Base-by-base conservation (phyloP, 2,329 filamentous ascomycete genomes). In the Rhexocercosporidium sp. region DNA sequence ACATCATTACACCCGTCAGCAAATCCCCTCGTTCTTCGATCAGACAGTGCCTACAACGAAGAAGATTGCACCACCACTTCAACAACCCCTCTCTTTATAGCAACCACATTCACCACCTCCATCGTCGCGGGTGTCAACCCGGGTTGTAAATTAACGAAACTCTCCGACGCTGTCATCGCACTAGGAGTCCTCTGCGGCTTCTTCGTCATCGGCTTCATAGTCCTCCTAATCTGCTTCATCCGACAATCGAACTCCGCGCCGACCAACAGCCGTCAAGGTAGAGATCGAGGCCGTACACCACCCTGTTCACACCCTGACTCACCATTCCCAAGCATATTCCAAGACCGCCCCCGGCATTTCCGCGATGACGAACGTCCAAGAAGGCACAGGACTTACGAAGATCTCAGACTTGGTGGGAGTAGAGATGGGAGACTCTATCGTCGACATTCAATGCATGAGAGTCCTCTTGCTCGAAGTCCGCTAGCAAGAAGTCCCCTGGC, bases 151-250 rank as follows among this genome's bases (percentile, higher is more conserved):
- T 25, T 31, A 31, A 31, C 49, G 1, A 53, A 31, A 53, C 49
- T 53, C 16, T 31, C 49, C 29, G 49, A 53, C 18, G 49, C 49
- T n/a, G 49, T 53, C 5, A 31, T 53, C 14, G 49, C 22, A 3
- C 49, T 53, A 6, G 49, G 49, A 53, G 49, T 53, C 12, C 49
- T 53, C 49, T 53, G 49, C 5, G 49, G 49, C 49, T 31, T 53
- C 14, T 53, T 27, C 12, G 31, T 53, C 25, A 53, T 53, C 2
- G 49, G 49, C 25, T 31, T 25, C 49, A 31, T 53, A 1, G 16
- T 53, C 27, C 49, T 53, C 3, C 25, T 53, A 1, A n/a, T 53
- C 49, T 27, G 27, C 22, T 53, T 53, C 49, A 53, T 53, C 25
- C 20, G n/a, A 16, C 49, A 53, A 53, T 53, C 49, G 3, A 53